These are phyloP conservation scores for Komagataea norvegica DNA, from an alignment of 1,139 yeast genomes.

Conservation along the genomic window DNA sequence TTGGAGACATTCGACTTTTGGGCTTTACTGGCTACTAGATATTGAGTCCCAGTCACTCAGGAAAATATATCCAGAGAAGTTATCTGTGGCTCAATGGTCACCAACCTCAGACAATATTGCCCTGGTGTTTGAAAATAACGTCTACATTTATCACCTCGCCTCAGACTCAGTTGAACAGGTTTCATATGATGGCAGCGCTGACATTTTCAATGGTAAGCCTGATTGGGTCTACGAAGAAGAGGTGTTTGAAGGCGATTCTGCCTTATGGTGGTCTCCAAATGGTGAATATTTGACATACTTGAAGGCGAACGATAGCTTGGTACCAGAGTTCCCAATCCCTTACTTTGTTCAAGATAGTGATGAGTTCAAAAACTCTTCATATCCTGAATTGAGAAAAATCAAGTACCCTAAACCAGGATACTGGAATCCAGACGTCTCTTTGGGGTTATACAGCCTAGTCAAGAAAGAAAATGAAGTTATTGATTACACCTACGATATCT, in stretches of 20 bases:
- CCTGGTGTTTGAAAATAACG: constrained; percentile 63
- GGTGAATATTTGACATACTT: constrained; percentile 63
- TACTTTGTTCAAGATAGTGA: constrained; percentile 52
- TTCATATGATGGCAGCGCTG: constrained; percentile 64
- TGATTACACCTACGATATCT: constrained; percentile 51
- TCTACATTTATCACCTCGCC: constrained; percentile 49
- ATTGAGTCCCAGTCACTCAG: constrained; percentile 32
- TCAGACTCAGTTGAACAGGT: constrained; percentile 41
- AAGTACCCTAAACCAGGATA: constrained; percentile 94
- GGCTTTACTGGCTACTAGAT: constrained; percentile 63
- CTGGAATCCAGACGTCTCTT: constrained; percentile 59
- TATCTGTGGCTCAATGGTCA: constrained; percentile 66
- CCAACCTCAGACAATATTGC: constrained; percentile 69
- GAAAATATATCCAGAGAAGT: constrained; percentile 38
- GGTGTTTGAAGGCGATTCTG: constrained; percentile 58
- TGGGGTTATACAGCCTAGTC: constrained; percentile 37
- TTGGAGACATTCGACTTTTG: constrained; percentile 82
- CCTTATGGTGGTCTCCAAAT: constrained; percentile 89
- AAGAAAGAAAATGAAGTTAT: constrained; percentile 35
- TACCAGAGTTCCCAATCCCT: constrained; percentile 66
- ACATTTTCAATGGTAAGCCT: constrained; percentile 85
- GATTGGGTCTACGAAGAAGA: constrained; percentile 99
- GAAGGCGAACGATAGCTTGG: constrained; percentile 69
- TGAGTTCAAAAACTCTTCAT: constrained; percentile 37
- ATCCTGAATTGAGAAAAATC: constrained; percentile 59